Percentiles rank a stretch among this genome's conserved stretches.
These are phyloP conservation scores for Pyronema omphalodes DNA, from an alignment of 495 filamentous ascomycete species.

Conservation along the genomic window DNA sequence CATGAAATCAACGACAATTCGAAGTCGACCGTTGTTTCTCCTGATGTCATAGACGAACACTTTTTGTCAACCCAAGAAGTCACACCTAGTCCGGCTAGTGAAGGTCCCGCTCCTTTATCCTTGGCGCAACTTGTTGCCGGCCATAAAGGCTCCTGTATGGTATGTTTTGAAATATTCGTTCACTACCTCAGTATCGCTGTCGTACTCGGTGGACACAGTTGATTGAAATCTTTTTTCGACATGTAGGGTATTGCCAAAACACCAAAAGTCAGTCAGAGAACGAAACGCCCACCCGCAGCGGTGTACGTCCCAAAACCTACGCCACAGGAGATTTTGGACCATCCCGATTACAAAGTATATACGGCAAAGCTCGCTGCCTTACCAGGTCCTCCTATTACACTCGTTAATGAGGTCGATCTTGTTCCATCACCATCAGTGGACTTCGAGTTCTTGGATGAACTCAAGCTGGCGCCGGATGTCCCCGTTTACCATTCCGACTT, in stretches of 20 bases:
- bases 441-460: conserved; percentile 37
- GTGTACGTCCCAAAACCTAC: not conserved
- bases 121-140: not conserved
- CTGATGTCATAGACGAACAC: conserved; percentile 5
- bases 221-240: not conserved
- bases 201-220: not conserved
- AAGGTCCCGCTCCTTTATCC: not conserved
- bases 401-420: conserved; percentile 30
- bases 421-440: conserved; percentile 27
- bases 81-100: too few relatives aligned
- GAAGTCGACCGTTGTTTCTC: not conserved
- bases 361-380: conserved; percentile 11
- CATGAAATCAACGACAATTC: conserved; percentile 4
- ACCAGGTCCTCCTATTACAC: conserved; percentile 27
- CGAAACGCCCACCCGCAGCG: not conserved
- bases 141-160: not conserved
- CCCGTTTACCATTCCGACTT: conserved; percentile 31
- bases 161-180: not conserved
- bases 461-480: conserved; percentile 30
- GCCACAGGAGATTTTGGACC: not conserved
- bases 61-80: too few relatives aligned
- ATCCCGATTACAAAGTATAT: conserved; percentile 10
- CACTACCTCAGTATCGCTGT: not conserved
- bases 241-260: not conserved
- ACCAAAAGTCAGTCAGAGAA: not conserved